Conservation (phyloP, 306 rosid genomes). For the Mimosa pudica region DNA sequence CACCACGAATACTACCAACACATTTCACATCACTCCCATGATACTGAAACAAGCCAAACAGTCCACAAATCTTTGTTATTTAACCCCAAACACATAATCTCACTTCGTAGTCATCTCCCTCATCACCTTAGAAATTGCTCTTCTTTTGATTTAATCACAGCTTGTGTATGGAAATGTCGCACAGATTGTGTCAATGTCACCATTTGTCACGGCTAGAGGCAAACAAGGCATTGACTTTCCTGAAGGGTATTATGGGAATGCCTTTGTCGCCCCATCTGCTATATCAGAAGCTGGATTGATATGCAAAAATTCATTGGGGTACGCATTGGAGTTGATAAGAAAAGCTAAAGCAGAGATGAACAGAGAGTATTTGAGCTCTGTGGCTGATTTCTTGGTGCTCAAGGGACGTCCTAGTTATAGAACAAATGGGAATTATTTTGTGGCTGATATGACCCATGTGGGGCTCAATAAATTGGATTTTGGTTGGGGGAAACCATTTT, state of each 20-base stretch:
- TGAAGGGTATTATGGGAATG: conserved; percentile 35
- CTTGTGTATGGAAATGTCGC: conserved; percentile 37
- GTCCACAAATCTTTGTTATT: conserved; percentile 29
- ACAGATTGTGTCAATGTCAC: conserved; percentile 28
- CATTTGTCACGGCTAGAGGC: conserved; percentile 25
- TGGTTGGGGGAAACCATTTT: conserved; percentile 28
- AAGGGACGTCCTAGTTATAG: conserved; percentile 23
- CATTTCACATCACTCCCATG: not conserved
- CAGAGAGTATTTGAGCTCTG: conserved; percentile 20
- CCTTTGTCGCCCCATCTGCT: conserved; percentile 31
- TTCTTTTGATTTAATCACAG: conserved; percentile 21
- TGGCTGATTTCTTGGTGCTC: conserved; percentile 31
- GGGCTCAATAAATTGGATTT: conserved; percentile 31
- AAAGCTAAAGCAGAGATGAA: conserved; percentile 21
- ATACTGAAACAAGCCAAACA: not conserved
- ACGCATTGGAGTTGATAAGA: conserved; percentile 29
- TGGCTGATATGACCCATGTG: conserved; percentile 26
- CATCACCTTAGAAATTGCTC: not conserved
- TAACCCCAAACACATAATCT: conserved; percentile 21
- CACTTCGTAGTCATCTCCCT: not conserved
- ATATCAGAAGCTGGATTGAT: conserved; percentile 8
- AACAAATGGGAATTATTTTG: conserved; percentile 11
- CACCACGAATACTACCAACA: conserved; percentile 27
- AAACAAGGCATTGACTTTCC: conserved; percentile 20
- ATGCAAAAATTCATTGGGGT: conserved; percentile 20